phyloP scores from a whole-genome alignment of 73 alveolate species.

The Paramecium primaurelia region DNA sequence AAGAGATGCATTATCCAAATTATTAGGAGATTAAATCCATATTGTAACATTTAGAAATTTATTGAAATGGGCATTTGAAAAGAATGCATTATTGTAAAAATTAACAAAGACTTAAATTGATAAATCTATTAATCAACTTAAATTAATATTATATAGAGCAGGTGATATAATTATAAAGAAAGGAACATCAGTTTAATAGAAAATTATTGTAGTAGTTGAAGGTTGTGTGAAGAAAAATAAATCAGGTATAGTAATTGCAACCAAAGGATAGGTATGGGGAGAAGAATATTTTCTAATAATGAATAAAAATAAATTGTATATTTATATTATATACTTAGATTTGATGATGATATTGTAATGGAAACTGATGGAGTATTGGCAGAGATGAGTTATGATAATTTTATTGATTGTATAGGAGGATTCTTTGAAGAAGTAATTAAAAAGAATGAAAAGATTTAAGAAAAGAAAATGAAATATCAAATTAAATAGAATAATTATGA shows the following conservation, averaged over 20 bases:
- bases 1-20: conserved; percentile 59
- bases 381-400: background rate
- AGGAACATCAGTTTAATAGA: background rate
- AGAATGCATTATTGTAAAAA: background rate
- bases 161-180: conserved; percentile 54
- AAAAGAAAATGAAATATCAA: background rate
- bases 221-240: background rate
- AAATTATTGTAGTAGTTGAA: background rate
- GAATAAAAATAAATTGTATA: conserved; percentile 2
- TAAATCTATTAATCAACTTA: background rate
- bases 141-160: conserved; percentile 19
- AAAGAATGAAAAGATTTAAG: conserved; percentile 27
- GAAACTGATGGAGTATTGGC: conserved; percentile 27
- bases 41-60: background rate
- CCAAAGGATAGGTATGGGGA: conserved; percentile 56
- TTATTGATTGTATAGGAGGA: conserved; percentile 30
- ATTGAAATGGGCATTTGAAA: background rate
- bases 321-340: background rate
- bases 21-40: conserved; percentile 50
- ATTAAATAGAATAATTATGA: background rate
- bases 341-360: conserved; percentile 53
- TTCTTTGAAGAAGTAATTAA: conserved; percentile 37
- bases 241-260: conserved; percentile 45
- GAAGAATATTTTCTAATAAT: conserved; percentile 27
- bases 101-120: background rate